A percentile compares a stretch with the other conserved stretches of the same genome.
Evolutionary conservation across 306 rosid species (phyloP).

Genomic region (Argentina anserina): DNA sequence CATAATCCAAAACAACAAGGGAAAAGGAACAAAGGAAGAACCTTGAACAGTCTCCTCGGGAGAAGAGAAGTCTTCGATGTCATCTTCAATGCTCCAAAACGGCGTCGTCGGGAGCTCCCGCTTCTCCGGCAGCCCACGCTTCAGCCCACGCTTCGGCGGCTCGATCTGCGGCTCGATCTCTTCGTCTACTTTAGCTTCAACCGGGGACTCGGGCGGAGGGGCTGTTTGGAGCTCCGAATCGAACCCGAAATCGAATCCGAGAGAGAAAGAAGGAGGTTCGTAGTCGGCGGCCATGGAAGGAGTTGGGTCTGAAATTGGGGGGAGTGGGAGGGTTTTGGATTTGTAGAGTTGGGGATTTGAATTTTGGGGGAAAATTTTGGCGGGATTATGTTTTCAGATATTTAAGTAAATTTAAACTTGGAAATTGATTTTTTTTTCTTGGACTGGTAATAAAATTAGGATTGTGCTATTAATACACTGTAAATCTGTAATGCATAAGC

Average conservation of each 20-base stretch:
- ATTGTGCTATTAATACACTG: too few relatives aligned
- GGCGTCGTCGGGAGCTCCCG: constrained; percentile 12
- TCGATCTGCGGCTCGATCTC: constrained; percentile 21
- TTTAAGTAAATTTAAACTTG: too few relatives aligned
- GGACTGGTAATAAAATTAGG: too few relatives aligned
- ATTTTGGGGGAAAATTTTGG: constrained; percentile 24
- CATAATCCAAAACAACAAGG: too few relatives aligned
- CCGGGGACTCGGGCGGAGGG: background rate
- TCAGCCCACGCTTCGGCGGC: constrained; percentile 62
- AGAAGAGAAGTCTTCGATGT: constrained; percentile 72
- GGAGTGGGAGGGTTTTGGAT: too few relatives aligned
- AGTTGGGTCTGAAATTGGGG: background rate
- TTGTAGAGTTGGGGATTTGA: constrained; percentile 20
- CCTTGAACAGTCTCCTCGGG: constrained; percentile 45
- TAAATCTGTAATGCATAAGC: too few relatives aligned
- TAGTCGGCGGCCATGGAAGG: constrained; percentile 50
- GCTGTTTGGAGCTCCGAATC: constrained; percentile 39
- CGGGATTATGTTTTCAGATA: too few relatives aligned
- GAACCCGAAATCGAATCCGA: constrained; percentile 53
- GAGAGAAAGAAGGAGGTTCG: constrained; percentile 74
- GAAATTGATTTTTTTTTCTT: too few relatives aligned
- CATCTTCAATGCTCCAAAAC: constrained; percentile 36
- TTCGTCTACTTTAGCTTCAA: constrained; percentile 8
- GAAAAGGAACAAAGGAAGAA: background rate
- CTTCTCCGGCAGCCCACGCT: constrained; percentile 43